Evolutionary conservation across 164 flowering plant species (phyloP), one percentile per base, ranked within the genome.

Genomic region (Chimonanthus salicifolius): DNA sequence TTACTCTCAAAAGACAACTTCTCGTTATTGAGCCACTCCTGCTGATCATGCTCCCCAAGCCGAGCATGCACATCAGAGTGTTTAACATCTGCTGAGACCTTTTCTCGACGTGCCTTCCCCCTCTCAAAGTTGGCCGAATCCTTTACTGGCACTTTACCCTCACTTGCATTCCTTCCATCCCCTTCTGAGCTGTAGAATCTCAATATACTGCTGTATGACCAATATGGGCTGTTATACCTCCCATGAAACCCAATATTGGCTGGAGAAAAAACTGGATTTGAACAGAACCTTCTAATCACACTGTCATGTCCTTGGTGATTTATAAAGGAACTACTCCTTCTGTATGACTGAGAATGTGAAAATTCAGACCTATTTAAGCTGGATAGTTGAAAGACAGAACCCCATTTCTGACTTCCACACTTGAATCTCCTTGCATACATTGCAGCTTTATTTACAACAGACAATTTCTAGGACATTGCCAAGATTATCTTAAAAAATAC

Each of bases 1-100:
- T 86, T 94, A 79, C 85, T 85, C 78, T 94, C 99, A 46, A 87
- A 82, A 6, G 90, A 80, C 77, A 84, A 80, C 75, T 84, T 91
- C 83, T 94, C 97, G 77, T 85, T 92, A 3, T 79, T 75, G 7
- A 96, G 88, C 99, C 99, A 96, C 62, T 94, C 98, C 82, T 81
- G 85, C 76, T 96, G 99, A 81, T 96, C 99, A 65, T 91, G 93
- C 78, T 94, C 97, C 7, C 92, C 95, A 21, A 94, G 89, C 70
- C 77, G 79, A 54, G 95, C 90, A 87, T 96, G 99, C 47, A 85
- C 88, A 85, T 90, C 90, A 73, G 62, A 69, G 48, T 69, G 75
- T 69, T 44, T 82, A 16, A 69, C 74, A 77, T 72, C 86, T 20
- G 67, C 79, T 13, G 66, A 72, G 16, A 72, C 76, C 72, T 79